Evolutionary conservation across 1,139 yeast species (phyloP), one percentile per base, ranked within the genome.

Genomic region (Geotrichum aggregatum): DNA sequence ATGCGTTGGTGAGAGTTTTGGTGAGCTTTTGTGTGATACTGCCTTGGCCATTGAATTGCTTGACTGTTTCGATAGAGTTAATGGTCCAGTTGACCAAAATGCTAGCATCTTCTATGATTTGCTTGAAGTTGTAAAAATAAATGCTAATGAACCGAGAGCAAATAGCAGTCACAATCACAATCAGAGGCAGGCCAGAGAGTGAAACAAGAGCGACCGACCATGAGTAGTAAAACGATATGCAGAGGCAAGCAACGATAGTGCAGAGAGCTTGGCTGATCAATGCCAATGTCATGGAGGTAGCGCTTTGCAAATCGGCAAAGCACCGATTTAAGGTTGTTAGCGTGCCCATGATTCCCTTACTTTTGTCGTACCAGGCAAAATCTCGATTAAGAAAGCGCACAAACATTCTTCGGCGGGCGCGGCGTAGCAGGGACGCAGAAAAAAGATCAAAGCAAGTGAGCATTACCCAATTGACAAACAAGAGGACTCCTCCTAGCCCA

Each of bases 171-270:
- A 77, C 58, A 0, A 75, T 14, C 0, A 74, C 74, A 58, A 92
- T 78, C 0, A 88, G 38, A 0, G 98, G 98, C 2, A 87, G 63
- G 7, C 84, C 76, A 1, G 87, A 83, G 56, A 91, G 65, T 18
- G 86, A 78, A 0, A 92, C 79, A 31, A 92, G 66, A 0, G 98
- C 87, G 11, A 92, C 74, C 2, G 85, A 76, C 97, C 98, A 91
- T 0, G 95, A 85, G 56, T 81, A 83, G 55, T 77, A 76, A 66
- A 92, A 77, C 0, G 97, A 83, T 1, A 87, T 80, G 0, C 78
- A 75, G 1, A 86, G 67, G 5, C 87, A 71, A 0, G 87, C 78
- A 4, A 81, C 51, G 0, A 81, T 71, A 0, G 86, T 74, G 0
- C 79, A 75, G 2, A 74, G 26, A 3, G 81, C 75, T 58, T 81